A percentile compares a stretch with the other conserved stretches of the same genome.
phyloP scores from a whole-genome alignment of 208 protist genomes.

The Crithidia bombi region DNA sequence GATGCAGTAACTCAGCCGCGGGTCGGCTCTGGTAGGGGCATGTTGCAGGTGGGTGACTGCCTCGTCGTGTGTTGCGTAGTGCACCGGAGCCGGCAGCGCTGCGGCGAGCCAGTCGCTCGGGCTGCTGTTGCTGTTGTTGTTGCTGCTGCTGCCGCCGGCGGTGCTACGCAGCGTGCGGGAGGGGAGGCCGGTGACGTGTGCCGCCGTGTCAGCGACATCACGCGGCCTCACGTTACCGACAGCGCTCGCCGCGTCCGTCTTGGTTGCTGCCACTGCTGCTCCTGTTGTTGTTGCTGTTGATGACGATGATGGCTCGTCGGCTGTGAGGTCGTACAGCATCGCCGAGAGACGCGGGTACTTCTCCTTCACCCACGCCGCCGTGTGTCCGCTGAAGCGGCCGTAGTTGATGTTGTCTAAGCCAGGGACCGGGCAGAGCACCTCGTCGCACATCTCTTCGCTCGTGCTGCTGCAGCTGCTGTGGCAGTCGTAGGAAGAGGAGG shows the following conservation, averaged over 20 bases:
- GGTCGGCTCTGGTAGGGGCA: constrained; percentile 48
- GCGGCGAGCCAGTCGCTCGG: neutral
- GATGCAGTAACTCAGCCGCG: constrained; percentile 70
- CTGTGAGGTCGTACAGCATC: constrained; percentile 50
- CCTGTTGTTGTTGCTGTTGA: neutral
- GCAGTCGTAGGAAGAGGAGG: neutral
- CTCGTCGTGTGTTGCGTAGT: constrained; percentile 45
- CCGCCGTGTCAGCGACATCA: too few relatives aligned
- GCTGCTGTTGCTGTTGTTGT: constrained; percentile 3
- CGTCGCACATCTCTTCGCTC: constrained; percentile 56
- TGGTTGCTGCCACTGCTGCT: neutral
- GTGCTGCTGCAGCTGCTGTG: constrained; percentile 10
- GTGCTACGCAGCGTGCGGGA: too few relatives aligned
- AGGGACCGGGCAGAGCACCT: constrained; percentile 79
- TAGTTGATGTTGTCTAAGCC: constrained; percentile 89
- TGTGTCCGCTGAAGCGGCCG: constrained; percentile 76
- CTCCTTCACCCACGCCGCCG: constrained; percentile 59
- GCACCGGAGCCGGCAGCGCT: constrained; percentile 27
- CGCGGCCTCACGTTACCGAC: neutral
- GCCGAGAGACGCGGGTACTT: constrained; percentile 67
- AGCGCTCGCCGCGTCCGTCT: neutral
- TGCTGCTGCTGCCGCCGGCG: neutral
- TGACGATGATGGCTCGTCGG: constrained; percentile 20
- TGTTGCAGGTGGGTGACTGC: constrained; percentile 55
- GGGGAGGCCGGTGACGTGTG: too few relatives aligned